phyloP scores from a whole-genome alignment of 1,284 basidiomycete genomes.

The Moesziomyces sp. region DNA sequence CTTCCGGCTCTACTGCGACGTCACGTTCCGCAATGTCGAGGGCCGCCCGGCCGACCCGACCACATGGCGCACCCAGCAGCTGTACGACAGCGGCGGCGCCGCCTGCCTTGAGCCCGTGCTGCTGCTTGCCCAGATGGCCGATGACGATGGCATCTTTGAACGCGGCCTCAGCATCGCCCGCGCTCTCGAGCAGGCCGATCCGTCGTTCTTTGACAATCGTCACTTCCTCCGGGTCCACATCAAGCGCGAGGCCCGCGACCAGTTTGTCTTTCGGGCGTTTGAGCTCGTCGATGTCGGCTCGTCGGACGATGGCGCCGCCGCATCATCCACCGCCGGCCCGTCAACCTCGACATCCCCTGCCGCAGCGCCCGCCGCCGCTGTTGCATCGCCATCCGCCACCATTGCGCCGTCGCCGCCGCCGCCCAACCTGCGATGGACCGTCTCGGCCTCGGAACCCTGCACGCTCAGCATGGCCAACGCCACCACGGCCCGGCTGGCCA shows the following conservation, averaged over 20 bases:
- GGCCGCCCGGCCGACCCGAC: background rate
- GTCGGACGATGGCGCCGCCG: too few relatives aligned
- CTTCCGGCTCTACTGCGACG: slow-evolving; percentile 5
- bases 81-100: slow-evolving; percentile 1
- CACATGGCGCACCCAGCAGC: background rate
- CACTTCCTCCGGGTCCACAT: background rate
- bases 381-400: slow-evolving; percentile 27
- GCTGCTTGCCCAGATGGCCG: slow-evolving; percentile 1
- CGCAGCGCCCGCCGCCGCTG: slow-evolving; percentile 15
- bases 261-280: background rate
- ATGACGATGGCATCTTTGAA: background rate
- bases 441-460: too few relatives aligned
- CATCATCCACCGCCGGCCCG: too few relatives aligned
- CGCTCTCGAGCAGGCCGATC: background rate
- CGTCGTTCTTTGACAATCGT: background rate
- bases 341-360: background rate
- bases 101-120: slow-evolving; percentile 1
- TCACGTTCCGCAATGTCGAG: background rate
- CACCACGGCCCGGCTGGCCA: too few relatives aligned
- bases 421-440: background rate
- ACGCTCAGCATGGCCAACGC: too few relatives aligned
- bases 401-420: background rate
- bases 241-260: background rate
- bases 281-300: background rate
- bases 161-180: background rate